Base-by-base conservation (phyloP, 768 basidiomycete genomes). In the Trametes villosa region DNA sequence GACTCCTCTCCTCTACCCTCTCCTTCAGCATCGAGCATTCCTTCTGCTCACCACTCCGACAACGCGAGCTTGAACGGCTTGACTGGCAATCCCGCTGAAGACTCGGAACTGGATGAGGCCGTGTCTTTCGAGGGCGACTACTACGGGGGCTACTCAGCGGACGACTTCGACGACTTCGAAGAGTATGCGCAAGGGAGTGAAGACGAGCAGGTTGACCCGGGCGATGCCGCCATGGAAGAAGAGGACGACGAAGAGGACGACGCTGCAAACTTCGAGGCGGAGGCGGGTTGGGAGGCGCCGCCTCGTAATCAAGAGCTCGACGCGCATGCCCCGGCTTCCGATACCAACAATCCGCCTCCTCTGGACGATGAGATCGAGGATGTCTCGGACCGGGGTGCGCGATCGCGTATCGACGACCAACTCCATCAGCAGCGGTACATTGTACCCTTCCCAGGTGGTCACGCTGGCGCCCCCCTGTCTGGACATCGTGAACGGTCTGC, bases 111-210 rank as follows among this genome's bases (percentile, higher is more conserved):
- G 26, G 38, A 3, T 9, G 5, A 9, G 17, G 8, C 41, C 27
- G 13, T 45, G 7, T 18, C 22, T 12, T 61, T 61, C 34, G 40
- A 46, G 15, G 59, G 59, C 3, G 53, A 61, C 41, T 61, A 27
- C 38, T 61, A 54, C 22, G 53, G 59, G 6, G 8, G 15, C 3
- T 61, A 55, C 33, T 9, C 2, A 6, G 31, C 27, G 3, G 48
- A 31, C 9, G 47, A 51, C 20, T 46, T 42, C 36, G 45, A 47
- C 22, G 55, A 24, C 11, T 41, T 9, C 18, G 30, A 51, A 30
- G 49, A 51, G 22, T 20, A 46, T 18, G 27, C 9, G 7, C 13
- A 6, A 8, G 20, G 9, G 7, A 20, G 9, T 13, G 36, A 38
- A 6, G 36, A 38, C 13, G 27, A 44, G 4, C 18, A 20, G 20